Base-by-base conservation (phyloP, 1,284 basidiomycete genomes). In the Sporisorium scitamineum region DNA sequence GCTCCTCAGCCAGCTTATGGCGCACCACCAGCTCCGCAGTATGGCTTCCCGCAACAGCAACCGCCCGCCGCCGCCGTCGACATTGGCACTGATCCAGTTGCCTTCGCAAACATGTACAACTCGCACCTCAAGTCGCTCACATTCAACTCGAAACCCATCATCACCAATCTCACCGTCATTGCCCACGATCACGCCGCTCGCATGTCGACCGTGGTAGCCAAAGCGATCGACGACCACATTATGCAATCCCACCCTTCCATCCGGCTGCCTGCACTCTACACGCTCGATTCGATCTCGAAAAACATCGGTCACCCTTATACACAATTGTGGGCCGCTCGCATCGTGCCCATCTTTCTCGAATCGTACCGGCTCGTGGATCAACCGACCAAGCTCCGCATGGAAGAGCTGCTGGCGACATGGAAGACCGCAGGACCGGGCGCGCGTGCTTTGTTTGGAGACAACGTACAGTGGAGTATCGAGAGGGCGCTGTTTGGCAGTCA, bases 101-200 rank as follows among this genome's bases (percentile, higher is more conserved):
- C 89, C 37, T 95, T 95, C 86, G 92, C 93, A 78, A 69, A 70
- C 53, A 86, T 84, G 86, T 87, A 85, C 76, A 57, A 90, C 73
- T 86, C 88, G 54, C 92, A 94, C 67, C 90, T 98, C 66, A 88
- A 90, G 81, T 90, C 92, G 78, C 91, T 99, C 71, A 95, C 92
- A 45, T 91, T 96, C 88, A 99, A 99, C 87, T 97, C 95, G 78
- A 92, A 95, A 84, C 93, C 94, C 16, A 92, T 97, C 77, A 99
- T 99, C 80, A 95, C 96, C 87, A 90, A 90, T 71, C 88, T 99
- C n/a, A 98, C 96, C 31, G 90, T 96, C 88, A 90, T 94, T 81
- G 95, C 97, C 37, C 92, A 94, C 88, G 92, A 96, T 69, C 91
- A 93, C 84, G 88, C 90, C 60, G 90, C 92, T 70, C 76, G 85